phyloP scores from a whole-genome alignment of 768 basidiomycete species.

The Phylloporus arenicola region DNA sequence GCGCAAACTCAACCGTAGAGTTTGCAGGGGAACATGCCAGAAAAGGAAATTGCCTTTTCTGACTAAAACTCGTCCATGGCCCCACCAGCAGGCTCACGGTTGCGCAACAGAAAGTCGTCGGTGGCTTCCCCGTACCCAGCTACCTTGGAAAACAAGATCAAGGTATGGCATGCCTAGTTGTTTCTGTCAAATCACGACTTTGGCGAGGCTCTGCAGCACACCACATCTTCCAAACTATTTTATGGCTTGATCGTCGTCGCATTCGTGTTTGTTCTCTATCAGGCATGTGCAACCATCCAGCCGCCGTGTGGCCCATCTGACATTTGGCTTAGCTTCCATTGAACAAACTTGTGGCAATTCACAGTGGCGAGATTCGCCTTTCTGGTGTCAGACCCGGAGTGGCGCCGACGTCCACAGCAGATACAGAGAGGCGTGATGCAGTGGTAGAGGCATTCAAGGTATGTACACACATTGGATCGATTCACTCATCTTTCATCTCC shows the following conservation, averaged over 20 bases:
- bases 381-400: slow-evolving; percentile 17
- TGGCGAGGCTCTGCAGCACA: slow-evolving; percentile 2
- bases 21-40: neutral
- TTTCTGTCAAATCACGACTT: neutral
- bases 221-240: slow-evolving; percentile 1
- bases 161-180: neutral
- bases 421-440: slow-evolving; percentile 59
- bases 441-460: slow-evolving; percentile 79
- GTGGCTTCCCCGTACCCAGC: neutral
- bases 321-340: slow-evolving; percentile 14
- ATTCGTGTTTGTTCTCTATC: slow-evolving; percentile 13
- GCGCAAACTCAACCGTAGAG: neutral
- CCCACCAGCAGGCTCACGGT: slow-evolving; percentile 10
- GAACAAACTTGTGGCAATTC: slow-evolving; percentile 1
- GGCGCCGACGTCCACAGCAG: slow-evolving; percentile 40
- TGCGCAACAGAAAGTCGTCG: slow-evolving; percentile 23
- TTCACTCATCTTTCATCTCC: slow-evolving; percentile 6
- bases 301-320: neutral
- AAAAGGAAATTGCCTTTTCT: slow-evolving; percentile 13
- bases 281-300: slow-evolving; percentile 11
- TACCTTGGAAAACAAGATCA: neutral
- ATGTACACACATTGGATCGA: slow-evolving; percentile 15
- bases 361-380: slow-evolving; percentile 3
- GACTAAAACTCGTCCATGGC: neutral
- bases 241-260: slow-evolving; percentile 8